These are phyloP conservation scores for Globisporangium nagaii DNA, from an alignment of 352 stramenopile genomes.

Conservation along the genomic window DNA sequence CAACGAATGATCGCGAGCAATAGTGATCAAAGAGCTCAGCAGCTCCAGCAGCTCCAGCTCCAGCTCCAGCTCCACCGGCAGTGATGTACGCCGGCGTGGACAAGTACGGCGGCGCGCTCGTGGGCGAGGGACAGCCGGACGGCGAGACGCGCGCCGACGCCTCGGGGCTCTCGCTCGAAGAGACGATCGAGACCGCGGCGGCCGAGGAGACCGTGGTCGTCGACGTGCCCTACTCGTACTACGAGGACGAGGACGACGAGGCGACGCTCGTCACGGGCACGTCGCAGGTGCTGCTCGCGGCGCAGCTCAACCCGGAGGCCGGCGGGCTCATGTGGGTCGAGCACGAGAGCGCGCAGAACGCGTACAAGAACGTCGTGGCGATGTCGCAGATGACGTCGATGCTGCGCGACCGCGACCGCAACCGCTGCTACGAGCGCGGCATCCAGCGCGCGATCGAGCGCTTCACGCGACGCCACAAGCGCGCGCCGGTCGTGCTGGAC, in stretches of 20 bases:
- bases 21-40: too few species aligned
- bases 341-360: constrained; percentile 43
- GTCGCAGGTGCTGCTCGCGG: constrained; percentile 62
- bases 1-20: too few species aligned
- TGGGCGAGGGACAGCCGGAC: constrained; percentile 53
- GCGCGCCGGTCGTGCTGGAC: constrained; percentile 65
- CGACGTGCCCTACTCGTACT: constrained; percentile 76
- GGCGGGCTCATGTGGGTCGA: constrained; percentile 82
- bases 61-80: not conserved
- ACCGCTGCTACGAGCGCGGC: constrained; percentile 69
- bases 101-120: constrained; percentile 75
- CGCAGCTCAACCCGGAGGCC: constrained; percentile 66
- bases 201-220: constrained; percentile 80
- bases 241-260: constrained; percentile 58
- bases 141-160: constrained; percentile 15
- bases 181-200: constrained; percentile 68
- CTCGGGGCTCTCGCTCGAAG: constrained; percentile 54
- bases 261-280: constrained; percentile 47
- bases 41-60: not conserved
- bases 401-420: constrained; percentile 72
- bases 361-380: constrained; percentile 77
- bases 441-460: constrained; percentile 54
- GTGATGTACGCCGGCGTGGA: constrained; percentile 74
- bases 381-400: constrained; percentile 90
- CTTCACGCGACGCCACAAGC: constrained; percentile 37